Conservation (phyloP, 2,329 filamentous ascomycete species). For the Aaosphaeria arxii region DNA sequence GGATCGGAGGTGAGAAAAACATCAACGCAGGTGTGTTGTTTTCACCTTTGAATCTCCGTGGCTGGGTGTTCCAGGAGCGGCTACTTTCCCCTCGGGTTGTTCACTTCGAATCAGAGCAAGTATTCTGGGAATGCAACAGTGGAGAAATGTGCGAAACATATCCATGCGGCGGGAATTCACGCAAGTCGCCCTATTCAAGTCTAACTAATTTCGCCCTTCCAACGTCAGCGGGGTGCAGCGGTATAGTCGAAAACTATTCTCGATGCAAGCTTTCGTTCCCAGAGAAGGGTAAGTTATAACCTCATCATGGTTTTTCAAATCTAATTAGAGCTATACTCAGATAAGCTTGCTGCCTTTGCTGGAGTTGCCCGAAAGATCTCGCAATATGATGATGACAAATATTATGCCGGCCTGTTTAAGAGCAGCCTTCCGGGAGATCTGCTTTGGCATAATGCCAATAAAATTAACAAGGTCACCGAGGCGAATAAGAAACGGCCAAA, state of each 20-base stretch:
- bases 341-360: not conserved
- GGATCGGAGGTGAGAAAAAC: too few relatives aligned
- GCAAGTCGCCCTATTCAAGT: not conserved
- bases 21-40: too few relatives aligned
- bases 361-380: not conserved
- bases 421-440: not conserved
- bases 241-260: not conserved
- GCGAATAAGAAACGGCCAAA: too few relatives aligned
- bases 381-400: not conserved
- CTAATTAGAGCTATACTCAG: not conserved
- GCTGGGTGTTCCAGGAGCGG: not conserved
- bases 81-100: not conserved
- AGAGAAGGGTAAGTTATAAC: not conserved
- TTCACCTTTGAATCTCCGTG: not conserved
- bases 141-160: not conserved
- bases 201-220: not conserved
- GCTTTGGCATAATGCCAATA: not conserved
- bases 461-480: too few relatives aligned
- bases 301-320: not conserved
- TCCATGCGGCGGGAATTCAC: not conserved
- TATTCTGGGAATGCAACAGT: not conserved
- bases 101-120: not conserved
- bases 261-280: not conserved
- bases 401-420: not conserved
- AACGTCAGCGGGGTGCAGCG: not conserved